Percentiles rank a stretch among this genome's conserved stretches.
phyloP scores from a whole-genome alignment of 2,329 filamentous ascomycete genomes.

The Sporothrix variecibatus region DNA sequence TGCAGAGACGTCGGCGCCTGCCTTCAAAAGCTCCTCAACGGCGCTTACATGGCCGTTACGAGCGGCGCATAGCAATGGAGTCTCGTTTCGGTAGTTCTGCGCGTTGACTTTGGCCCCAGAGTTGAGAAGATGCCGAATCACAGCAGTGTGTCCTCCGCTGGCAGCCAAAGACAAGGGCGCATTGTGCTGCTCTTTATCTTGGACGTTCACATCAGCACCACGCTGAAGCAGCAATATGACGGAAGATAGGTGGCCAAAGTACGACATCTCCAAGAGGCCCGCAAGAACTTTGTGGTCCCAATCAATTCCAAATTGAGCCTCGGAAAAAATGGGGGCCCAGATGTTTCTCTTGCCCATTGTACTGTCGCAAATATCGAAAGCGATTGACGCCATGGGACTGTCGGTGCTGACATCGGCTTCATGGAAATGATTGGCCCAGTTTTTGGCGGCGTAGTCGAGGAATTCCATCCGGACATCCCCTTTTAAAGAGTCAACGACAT shows the following conservation, averaged over 20 bases:
- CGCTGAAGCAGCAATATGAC: background rate
- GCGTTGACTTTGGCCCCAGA: conserved; percentile 22
- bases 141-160: conserved; percentile 26
- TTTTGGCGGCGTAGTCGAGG: conserved; percentile 33
- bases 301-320: too few relatives aligned
- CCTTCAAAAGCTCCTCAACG: conserved; percentile 19
- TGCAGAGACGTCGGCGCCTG: background rate
- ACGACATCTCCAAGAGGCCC: background rate
- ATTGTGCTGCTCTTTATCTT: background rate
- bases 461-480: conserved; percentile 6
- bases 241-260: background rate
- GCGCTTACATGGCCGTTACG: background rate
- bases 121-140: conserved; percentile 12
- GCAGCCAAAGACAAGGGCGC: background rate
- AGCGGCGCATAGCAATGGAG: background rate
- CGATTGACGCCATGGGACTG: background rate
- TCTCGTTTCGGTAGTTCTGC: conserved; percentile 20
- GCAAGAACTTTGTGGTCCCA: background rate
- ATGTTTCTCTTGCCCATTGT: background rate
- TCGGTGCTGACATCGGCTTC: background rate
- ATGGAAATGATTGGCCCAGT: background rate
- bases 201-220: background rate
- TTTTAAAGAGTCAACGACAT: background rate
- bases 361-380: background rate
- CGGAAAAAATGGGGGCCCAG: background rate